Evolutionary conservation across 2,329 filamentous ascomycete species (phyloP).

Genomic region (Penicillium sclerotigenum): DNA sequence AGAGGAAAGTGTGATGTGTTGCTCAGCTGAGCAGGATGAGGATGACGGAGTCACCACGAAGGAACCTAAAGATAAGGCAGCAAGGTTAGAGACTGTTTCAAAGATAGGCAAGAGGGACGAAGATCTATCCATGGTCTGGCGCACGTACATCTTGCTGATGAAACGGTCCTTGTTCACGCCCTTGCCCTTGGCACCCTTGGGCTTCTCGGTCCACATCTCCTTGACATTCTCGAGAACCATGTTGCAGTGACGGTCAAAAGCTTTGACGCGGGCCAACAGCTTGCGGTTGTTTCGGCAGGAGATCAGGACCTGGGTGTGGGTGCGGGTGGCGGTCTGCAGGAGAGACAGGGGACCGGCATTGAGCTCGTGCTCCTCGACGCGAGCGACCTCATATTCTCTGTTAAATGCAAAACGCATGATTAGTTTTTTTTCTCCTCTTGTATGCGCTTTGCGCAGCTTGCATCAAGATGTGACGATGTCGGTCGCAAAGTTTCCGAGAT

Average conservation of each 20-base stretch:
- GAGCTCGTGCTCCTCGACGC: conserved; percentile 76
- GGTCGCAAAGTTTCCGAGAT: conserved; percentile 11
- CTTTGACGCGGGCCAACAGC: conserved; percentile 93
- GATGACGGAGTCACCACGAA: conserved; percentile 84
- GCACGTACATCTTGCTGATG: conserved; percentile 83
- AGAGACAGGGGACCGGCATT: conserved; percentile 82
- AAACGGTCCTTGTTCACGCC: conserved; percentile 98
- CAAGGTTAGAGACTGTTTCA: not conserved
- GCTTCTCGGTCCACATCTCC: conserved; percentile 99
- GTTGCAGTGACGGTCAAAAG: conserved; percentile 98
- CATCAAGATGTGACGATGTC: conserved; percentile 17
- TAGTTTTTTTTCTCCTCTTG: conserved; percentile 13
- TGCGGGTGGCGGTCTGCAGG: conserved; percentile 92
- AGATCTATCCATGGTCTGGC: conserved; percentile 35
- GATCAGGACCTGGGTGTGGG: conserved; percentile 93
- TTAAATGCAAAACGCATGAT: conserved; percentile 19
- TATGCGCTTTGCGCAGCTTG: conserved; percentile 15
- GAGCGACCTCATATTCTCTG: conserved; percentile 86
- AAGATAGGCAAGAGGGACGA: not conserved
- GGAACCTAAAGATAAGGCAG: conserved; percentile 57
- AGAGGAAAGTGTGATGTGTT: conserved; percentile 1
- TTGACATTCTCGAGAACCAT: conserved; percentile 98
- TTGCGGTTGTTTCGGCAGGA: conserved; percentile 98
- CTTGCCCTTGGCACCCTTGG: conserved; percentile 80
- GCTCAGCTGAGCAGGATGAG: conserved; percentile 74